A percentile compares a stretch with the other conserved stretches of the same genome.
These are phyloP conservation scores for Geotrichum fermentans DNA, from an alignment of 1,139 yeast species.

Conservation along the genomic window DNA sequence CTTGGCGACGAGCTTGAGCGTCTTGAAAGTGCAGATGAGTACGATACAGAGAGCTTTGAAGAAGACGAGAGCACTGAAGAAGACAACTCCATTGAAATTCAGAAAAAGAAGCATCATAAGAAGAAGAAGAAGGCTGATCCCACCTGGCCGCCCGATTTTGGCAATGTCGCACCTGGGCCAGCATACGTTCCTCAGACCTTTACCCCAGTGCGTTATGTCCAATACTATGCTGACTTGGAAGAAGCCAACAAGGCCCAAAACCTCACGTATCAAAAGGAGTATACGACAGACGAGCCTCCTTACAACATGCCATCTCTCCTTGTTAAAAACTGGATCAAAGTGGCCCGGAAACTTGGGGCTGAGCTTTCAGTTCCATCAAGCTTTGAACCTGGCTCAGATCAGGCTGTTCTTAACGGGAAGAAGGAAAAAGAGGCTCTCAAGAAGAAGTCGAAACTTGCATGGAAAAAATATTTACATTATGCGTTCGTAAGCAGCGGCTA, in stretches of 20 bases:
- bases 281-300: constrained; percentile 57
- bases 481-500: constrained; percentile 61
- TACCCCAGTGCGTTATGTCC: constrained; percentile 67
- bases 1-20: constrained; percentile 38
- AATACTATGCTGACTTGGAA: constrained; percentile 62
- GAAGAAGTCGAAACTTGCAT: constrained; percentile 23
- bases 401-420: neutral
- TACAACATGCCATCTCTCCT: constrained; percentile 33
- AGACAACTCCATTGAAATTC: constrained; percentile 27
- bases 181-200: constrained; percentile 66
- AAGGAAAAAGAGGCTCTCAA: neutral
- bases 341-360: constrained; percentile 52
- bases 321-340: constrained; percentile 46
- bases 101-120: constrained; percentile 27
- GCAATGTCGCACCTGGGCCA: constrained; percentile 57
- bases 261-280: constrained; percentile 63
- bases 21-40: constrained; percentile 25
- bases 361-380: constrained; percentile 23
- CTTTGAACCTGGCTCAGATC: no score
- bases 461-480: constrained; percentile 44
- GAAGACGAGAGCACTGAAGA: constrained; percentile 15
- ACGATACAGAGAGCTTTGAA: neutral
- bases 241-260: constrained; percentile 46
- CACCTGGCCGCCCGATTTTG: constrained; percentile 61
- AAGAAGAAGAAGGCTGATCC: constrained; percentile 45